phyloP scores from a whole-genome alignment of 495 filamentous ascomycete genomes.

The Penicillium antarcticum region DNA sequence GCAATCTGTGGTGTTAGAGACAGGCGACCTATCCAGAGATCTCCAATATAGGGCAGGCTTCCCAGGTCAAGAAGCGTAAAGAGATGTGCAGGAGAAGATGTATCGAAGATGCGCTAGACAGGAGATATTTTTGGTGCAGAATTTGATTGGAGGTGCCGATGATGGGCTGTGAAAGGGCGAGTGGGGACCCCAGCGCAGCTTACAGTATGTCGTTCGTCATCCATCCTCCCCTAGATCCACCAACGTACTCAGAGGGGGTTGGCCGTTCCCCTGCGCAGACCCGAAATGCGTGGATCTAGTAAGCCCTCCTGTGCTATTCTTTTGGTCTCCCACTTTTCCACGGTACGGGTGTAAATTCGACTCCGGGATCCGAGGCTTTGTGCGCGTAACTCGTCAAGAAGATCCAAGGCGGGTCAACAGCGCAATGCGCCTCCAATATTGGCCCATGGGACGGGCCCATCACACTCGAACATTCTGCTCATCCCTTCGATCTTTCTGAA shows the following conservation, averaged over 20 bases:
- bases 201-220: slow-evolving; percentile 19
- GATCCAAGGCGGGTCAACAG: slow-evolving; percentile 16
- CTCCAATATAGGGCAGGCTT: neutral
- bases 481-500: slow-evolving; percentile 4
- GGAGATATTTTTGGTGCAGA: slow-evolving; percentile 28
- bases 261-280: slow-evolving; percentile 4
- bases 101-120: slow-evolving; percentile 6
- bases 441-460: slow-evolving; percentile 17
- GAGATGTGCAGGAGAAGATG: neutral
- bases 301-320: too few relatives aligned
- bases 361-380: slow-evolving; percentile 6
- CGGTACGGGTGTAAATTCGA: slow-evolving; percentile 5
- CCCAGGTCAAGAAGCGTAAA: neutral
- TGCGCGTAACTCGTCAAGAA: slow-evolving; percentile 20
- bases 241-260: slow-evolving; percentile 13
- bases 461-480: neutral
- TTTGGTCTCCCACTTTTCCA: too few relatives aligned
- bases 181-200: slow-evolving; percentile 10
- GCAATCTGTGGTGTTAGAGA: neutral
- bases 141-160: slow-evolving; percentile 21
- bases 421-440: slow-evolving; percentile 17
- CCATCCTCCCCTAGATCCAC: slow-evolving; percentile 12
- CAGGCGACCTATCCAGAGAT: slow-evolving; percentile 4
- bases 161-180: slow-evolving; percentile 12
- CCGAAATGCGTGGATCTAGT: too few relatives aligned